Base-by-base conservation (phyloP, 805 yeast genomes). In the Cyberlindnera mississippiensis region DNA sequence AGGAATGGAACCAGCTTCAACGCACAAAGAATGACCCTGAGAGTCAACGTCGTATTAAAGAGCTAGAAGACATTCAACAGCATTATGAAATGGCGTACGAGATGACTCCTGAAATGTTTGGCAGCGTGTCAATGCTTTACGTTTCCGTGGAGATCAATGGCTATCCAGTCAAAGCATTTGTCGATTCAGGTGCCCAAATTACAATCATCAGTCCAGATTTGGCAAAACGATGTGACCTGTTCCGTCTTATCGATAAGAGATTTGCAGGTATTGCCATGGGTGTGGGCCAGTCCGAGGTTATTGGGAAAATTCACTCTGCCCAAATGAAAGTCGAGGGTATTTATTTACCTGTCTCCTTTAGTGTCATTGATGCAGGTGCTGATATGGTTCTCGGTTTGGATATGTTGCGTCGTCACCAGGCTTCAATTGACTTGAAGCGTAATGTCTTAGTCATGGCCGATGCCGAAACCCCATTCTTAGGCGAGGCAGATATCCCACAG, bases 151-250 rank as follows among this genome's bases (percentile, higher is more conserved):
- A 78, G 50, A 82, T 91, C 28, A 90, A 93, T 55, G 91, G 93
- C 1, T 70, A 73, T 35, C 80, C 82, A 17, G 83, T 89, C 3
- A 86, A 86, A 59, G 98, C 98, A 0, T 88, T 93, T 67, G 95
- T 93, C 5, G 99, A 93, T 60, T 80, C 97, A 0, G 99, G 99
- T 2, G 98, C 99, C 0, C 96, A 89, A 61, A 69, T 78, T 22
- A 89, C 99, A 0, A 82, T 93, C 31, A 78, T 93, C 56, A 80
- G 89, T 26, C 85, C 95, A 2, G 67, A 69, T 32, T 69, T 90
- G 49, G 96, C 96, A 0, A 85, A 83, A 47, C 66, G 69, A 36
- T 77, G 90, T 45, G 85, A 85, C 2, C 65, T 93, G 19, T 64
- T 78, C 19, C 78, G 83, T 50, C 66, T 89, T 42, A 78, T 93